phyloP scores from a whole-genome alignment of 257 asterid genomes.

The Capsicum rhomboideum region DNA sequence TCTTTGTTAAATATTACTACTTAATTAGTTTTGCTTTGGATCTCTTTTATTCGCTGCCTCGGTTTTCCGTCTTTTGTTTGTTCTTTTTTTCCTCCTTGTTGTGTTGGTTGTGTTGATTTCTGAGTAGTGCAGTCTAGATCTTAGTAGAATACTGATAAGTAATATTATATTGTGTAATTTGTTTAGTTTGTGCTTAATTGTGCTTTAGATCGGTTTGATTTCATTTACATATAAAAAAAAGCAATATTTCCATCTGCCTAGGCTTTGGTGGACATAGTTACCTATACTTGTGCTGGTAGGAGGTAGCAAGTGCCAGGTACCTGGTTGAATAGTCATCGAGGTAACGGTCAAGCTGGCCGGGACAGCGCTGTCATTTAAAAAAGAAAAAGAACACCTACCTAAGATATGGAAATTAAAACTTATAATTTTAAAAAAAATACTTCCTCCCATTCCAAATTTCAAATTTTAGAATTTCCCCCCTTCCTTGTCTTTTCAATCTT shows the following conservation, averaged over 20 bases:
- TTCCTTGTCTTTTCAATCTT: too few relatives aligned
- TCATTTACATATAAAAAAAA: background rate
- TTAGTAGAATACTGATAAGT: background rate
- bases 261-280: background rate
- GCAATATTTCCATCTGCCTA: background rate
- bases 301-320: too few relatives aligned
- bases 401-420: too few relatives aligned
- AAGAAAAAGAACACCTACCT: too few relatives aligned
- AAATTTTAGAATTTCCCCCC: too few relatives aligned
- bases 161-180: background rate
- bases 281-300: too few relatives aligned
- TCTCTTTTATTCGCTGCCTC: background rate
- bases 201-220: background rate
- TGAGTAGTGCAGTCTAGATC: background rate
- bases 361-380: too few relatives aligned
- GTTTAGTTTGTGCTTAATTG: background rate
- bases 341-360: too few relatives aligned
- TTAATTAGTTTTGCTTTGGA: background rate
- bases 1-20: background rate
- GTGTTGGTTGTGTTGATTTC: background rate
- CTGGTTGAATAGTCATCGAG: too few relatives aligned
- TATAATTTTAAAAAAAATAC: too few relatives aligned
- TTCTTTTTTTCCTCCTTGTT: background rate
- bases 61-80: background rate
- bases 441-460: too few relatives aligned